These are phyloP conservation scores for Caryopteris hybrid DNA, from an alignment of 305 asterid genomes.

Conservation along the genomic window DNA sequence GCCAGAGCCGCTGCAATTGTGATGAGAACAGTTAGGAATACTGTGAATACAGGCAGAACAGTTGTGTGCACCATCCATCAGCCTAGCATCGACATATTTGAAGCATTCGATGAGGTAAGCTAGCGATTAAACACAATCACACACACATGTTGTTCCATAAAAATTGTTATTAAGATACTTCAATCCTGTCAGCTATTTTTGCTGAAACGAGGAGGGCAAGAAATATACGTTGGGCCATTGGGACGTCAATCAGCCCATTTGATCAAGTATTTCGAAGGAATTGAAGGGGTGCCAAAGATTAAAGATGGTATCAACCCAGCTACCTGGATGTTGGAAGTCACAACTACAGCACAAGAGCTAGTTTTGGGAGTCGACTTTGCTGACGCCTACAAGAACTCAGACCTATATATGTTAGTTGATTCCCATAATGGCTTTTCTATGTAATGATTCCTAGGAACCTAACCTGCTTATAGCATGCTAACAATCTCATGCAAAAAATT, in stretches of 20 bases:
- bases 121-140: no score
- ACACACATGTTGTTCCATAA: neutral
- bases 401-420: slow-evolving; percentile 33
- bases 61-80: slow-evolving; percentile 77
- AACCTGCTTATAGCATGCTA: neutral
- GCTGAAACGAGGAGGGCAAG: slow-evolving; percentile 73
- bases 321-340: slow-evolving; percentile 65
- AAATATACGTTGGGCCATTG: slow-evolving; percentile 62
- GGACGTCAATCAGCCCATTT: slow-evolving; percentile 48
- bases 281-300: slow-evolving; percentile 47
- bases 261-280: slow-evolving; percentile 51
- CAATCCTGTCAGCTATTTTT: slow-evolving; percentile 42
- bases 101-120: slow-evolving; percentile 69
- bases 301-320: slow-evolving; percentile 66
- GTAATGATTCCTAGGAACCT: neutral
- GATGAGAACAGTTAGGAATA: slow-evolving; percentile 67
- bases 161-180: neutral
- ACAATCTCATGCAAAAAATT: neutral
- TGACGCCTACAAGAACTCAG: slow-evolving; percentile 47
- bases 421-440: neutral
- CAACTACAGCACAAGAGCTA: slow-evolving; percentile 55
- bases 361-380: slow-evolving; percentile 44
- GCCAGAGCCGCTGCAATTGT: slow-evolving; percentile 71
- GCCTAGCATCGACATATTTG: slow-evolving; percentile 72
- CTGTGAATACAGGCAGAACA: slow-evolving; percentile 66